phyloP scores from a whole-genome alignment of 352 stramenopile species.

The Phytophthora megakarya region DNA sequence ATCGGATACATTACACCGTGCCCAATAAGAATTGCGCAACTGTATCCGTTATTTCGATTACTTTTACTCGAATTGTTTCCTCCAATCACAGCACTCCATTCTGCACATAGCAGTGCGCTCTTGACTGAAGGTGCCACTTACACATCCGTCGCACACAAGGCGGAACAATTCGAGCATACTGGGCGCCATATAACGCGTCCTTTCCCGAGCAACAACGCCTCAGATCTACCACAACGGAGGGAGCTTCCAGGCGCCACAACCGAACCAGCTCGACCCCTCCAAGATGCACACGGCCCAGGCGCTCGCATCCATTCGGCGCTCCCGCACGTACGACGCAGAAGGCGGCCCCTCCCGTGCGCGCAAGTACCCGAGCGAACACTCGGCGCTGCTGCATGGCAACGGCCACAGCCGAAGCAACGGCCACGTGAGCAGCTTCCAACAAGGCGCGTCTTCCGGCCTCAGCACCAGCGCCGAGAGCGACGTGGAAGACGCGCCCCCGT shows the following conservation, averaged over 20 bases:
- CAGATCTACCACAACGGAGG: conserved; percentile 22
- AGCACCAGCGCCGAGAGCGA: conserved; percentile 8
- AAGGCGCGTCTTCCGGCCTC: conserved; percentile 5
- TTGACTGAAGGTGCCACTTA: conserved; percentile 27
- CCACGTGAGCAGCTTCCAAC: conserved; percentile 16
- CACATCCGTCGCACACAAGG: conserved; percentile 22
- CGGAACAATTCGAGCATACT: conserved; percentile 27
- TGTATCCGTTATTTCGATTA: conserved; percentile 23
- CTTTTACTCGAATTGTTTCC: conserved; percentile 11
- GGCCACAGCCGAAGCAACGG: conserved; percentile 23
- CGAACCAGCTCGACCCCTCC: conserved; percentile 15
- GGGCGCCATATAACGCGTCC: conserved; percentile 18
- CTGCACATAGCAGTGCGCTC: conserved; percentile 8
- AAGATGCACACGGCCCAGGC: conserved; percentile 73
- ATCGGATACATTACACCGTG: background rate
- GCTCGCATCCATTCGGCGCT: conserved; percentile 61
- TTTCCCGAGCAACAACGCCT: conserved; percentile 11
- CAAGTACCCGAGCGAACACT: conserved; percentile 43
- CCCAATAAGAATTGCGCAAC: too few species aligned
- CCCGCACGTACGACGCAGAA: conserved; percentile 47
- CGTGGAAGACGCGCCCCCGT: conserved; percentile 10
- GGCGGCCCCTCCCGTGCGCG: conserved; percentile 11
- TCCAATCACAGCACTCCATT: conserved; percentile 7
- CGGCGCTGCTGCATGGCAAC: conserved; percentile 42
- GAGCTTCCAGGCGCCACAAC: conserved; percentile 22